Percentiles rank a stretch among this genome's conserved stretches.
Conservation (phyloP, 2,329 filamentous ascomycete genomes). For the Emergomyces pasteurianus region DNA sequence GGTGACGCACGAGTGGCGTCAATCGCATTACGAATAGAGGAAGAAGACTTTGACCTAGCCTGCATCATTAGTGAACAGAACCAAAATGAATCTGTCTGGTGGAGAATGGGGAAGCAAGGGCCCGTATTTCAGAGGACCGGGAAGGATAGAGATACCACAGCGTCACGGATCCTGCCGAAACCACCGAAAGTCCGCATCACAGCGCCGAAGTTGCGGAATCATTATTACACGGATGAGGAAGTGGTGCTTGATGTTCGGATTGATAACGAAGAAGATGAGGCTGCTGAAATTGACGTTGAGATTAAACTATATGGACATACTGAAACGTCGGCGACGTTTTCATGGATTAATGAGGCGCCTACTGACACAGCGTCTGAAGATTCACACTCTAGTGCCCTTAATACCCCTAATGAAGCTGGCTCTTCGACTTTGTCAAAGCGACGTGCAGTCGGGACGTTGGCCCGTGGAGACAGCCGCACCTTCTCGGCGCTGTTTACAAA, state of each 20-base stretch:
- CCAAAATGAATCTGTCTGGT: constrained; percentile 28
- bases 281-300: constrained; percentile 60
- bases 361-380: constrained; percentile 12
- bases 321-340: constrained; percentile 33
- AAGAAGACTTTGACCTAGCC: constrained; percentile 53
- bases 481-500: constrained; percentile 39
- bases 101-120: constrained; percentile 27
- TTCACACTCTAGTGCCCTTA: constrained; percentile 8
- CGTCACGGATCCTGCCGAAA: constrained; percentile 67
- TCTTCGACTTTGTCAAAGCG: constrained; percentile 14
- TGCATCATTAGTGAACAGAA: constrained; percentile 45
- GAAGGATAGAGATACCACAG: constrained; percentile 37
- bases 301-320: constrained; percentile 51
- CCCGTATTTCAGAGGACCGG: constrained; percentile 28
- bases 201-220: constrained; percentile 48
- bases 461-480: constrained; percentile 19
- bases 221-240: constrained; percentile 77
- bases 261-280: constrained; percentile 71
- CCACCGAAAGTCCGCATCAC: constrained; percentile 81
- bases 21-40: constrained; percentile 51
- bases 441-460: constrained; percentile 24
- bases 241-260: constrained; percentile 59
- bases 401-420: constrained; percentile 16
- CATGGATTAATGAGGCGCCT: constrained; percentile 34
- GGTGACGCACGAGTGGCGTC: constrained; percentile 60